Evolutionary conservation across 352 stramenopile species (phyloP).

Genomic region (Phytophthora citrophthora): DNA sequence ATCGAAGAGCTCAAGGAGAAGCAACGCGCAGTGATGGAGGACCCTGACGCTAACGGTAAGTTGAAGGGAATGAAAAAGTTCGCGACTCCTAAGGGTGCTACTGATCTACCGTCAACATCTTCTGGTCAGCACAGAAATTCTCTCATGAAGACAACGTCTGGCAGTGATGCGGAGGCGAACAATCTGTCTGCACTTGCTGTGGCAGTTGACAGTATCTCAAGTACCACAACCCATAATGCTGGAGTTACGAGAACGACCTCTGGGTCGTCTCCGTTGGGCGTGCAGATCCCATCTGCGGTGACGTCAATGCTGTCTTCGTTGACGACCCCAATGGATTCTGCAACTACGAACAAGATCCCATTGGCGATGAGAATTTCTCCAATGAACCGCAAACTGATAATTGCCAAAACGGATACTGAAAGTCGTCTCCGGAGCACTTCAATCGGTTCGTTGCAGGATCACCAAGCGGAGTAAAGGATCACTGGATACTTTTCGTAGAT

Average conservation of each 20-base stretch:
- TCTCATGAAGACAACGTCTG: conserved; percentile 1
- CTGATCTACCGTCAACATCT: conserved; percentile 7
- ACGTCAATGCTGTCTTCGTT: conserved; percentile 8
- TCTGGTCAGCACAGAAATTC: conserved; percentile 3
- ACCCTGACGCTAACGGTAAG: conserved; percentile 66
- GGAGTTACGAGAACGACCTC: neutral
- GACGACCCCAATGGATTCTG: conserved; percentile 44
- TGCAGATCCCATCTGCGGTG: conserved; percentile 26
- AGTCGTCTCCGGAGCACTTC: conserved; percentile 42
- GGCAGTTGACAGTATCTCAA: conserved; percentile 14
- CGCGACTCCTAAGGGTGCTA: conserved; percentile 12
- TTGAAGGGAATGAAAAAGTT: conserved; percentile 73
- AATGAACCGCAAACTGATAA: conserved; percentile 53
- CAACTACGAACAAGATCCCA: conserved; percentile 9
- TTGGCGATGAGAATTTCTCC: conserved; percentile 49
- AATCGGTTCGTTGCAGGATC: conserved; percentile 49
- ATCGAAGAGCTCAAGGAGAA: conserved; percentile 72
- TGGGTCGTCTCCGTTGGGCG: conserved; percentile 14
- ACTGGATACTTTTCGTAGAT: neutral
- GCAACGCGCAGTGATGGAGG: conserved; percentile 67
- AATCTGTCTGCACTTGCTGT: conserved; percentile 25
- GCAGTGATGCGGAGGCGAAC: neutral
- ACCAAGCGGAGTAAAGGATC: conserved; percentile 5
- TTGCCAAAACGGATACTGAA: conserved; percentile 34
- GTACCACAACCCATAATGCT: neutral